These are phyloP conservation scores for Rhizomucor pusillus DNA, from an alignment of 371 early-diverging fungal species.

Conservation along the genomic window DNA sequence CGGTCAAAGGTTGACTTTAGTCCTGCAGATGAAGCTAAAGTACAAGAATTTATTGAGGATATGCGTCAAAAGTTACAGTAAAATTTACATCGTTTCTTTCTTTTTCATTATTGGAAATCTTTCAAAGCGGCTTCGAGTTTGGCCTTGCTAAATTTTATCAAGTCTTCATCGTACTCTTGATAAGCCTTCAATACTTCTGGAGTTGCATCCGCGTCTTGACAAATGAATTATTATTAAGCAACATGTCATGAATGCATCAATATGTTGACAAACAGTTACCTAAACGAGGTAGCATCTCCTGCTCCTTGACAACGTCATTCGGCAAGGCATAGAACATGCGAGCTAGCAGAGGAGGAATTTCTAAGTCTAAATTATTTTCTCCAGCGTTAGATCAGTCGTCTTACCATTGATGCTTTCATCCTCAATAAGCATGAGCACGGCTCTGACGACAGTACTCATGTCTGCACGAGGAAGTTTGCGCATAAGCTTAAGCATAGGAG, in stretches of 20 bases:
- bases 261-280: neutral
- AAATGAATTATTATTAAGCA: too few species aligned
- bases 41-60: conserved; percentile 8
- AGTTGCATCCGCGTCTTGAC: neutral
- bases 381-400: too few species aligned
- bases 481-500: neutral
- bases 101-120: neutral
- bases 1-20: conserved; percentile 18
- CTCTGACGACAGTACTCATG: neutral
- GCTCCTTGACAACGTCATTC: neutral
- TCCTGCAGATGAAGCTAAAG: conserved; percentile 15
- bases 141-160: neutral
- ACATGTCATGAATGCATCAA: too few species aligned
- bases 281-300: neutral
- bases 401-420: neutral
- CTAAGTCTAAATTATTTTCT: too few species aligned
- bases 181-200: neutral
- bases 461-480: neutral
- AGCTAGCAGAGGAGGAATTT: neutral
- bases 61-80: conserved; percentile 16
- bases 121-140: neutral
- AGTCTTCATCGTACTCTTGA: neutral
- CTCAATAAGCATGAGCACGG: neutral
- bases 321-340: neutral
- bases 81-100: conserved; percentile 2